These are phyloP conservation scores for Aspergillus chevalieri DNA, from an alignment of 2,329 filamentous ascomycete species.

Conservation along the genomic window DNA sequence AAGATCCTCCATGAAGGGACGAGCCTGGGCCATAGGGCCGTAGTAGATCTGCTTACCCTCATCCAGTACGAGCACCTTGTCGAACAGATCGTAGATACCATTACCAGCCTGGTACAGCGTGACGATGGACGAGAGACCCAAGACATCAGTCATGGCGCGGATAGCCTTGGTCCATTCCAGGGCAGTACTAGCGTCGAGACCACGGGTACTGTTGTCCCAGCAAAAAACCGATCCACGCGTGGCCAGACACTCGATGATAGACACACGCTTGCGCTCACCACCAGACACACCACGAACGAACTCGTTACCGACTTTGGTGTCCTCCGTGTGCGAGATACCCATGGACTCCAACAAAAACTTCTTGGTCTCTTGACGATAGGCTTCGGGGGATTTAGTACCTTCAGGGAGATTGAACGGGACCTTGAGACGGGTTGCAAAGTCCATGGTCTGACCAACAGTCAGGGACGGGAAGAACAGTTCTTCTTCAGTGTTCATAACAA, in stretches of 20 bases:
- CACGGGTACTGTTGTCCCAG: conserved; percentile 63
- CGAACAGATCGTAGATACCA: conserved; percentile 63
- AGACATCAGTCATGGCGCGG: conserved; percentile 58
- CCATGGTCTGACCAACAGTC: conserved; percentile 48
- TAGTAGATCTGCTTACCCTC: conserved; percentile 62
- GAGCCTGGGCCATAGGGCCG: conserved; percentile 53
- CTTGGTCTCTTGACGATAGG: conserved; percentile 43
- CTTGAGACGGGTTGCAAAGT: conserved; percentile 54
- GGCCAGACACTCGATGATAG: conserved; percentile 59
- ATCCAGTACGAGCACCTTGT: conserved; percentile 64
- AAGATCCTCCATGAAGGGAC: conserved; percentile 58
- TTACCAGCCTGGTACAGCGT: conserved; percentile 66
- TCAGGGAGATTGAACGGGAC: conserved; percentile 46
- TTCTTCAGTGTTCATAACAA: conserved; percentile 52
- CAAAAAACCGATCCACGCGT: conserved; percentile 54
- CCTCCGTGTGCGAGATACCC: conserved; percentile 53
- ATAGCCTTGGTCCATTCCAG: conserved; percentile 56
- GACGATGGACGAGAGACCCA: conserved; percentile 56
- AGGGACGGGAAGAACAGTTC: conserved; percentile 48
- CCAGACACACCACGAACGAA: conserved; percentile 62
- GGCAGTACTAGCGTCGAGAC: conserved; percentile 60
- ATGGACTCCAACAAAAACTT: conserved; percentile 55
- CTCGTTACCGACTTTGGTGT: conserved; percentile 64
- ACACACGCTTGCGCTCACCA: conserved; percentile 64
- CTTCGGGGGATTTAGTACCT: conserved; percentile 38